Conservation (phyloP, 805 yeast genomes). For the Metschnikowia drakensbergensis region DNA sequence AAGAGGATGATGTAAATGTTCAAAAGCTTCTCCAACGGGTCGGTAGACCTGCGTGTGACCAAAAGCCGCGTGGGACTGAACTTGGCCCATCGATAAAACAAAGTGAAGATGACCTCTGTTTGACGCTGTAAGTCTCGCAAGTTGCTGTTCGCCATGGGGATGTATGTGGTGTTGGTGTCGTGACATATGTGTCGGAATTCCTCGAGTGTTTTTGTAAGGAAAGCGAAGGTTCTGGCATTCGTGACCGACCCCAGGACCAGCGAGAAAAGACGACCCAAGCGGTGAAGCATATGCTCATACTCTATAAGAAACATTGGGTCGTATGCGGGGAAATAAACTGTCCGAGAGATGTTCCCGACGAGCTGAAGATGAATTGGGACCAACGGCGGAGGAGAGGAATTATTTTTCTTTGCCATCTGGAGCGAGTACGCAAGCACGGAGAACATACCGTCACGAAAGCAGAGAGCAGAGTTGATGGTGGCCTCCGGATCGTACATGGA, state of each 20-base stretch:
- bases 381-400: constrained; percentile 13
- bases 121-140: constrained; percentile 27
- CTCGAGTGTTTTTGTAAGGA: constrained; percentile 21
- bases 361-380: constrained; percentile 32
- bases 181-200: constrained; percentile 24
- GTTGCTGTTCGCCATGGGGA: constrained; percentile 25
- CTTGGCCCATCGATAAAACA: constrained; percentile 35
- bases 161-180: constrained; percentile 23
- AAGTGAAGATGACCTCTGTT: constrained; percentile 31
- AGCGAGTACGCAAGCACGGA: constrained; percentile 30
- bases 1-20: constrained; percentile 31
- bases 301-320: constrained; percentile 31
- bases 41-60: constrained; percentile 19
- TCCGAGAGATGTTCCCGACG: constrained; percentile 32
- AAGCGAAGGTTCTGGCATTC: constrained; percentile 10
- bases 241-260: constrained; percentile 5
- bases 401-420: constrained; percentile 12
- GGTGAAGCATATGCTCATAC: constrained; percentile 20
- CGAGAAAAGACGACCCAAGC: constrained; percentile 21
- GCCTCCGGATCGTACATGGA: constrained; percentile 43
- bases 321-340: constrained; percentile 36
- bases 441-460: constrained; percentile 41
- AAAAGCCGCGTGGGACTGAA: constrained; percentile 31
- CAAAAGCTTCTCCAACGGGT: constrained; percentile 32
- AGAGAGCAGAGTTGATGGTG: constrained; percentile 31